Evolutionary conservation across 306 rosid genomes (phyloP).

Genomic region (Hippophae gyantsensis): DNA sequence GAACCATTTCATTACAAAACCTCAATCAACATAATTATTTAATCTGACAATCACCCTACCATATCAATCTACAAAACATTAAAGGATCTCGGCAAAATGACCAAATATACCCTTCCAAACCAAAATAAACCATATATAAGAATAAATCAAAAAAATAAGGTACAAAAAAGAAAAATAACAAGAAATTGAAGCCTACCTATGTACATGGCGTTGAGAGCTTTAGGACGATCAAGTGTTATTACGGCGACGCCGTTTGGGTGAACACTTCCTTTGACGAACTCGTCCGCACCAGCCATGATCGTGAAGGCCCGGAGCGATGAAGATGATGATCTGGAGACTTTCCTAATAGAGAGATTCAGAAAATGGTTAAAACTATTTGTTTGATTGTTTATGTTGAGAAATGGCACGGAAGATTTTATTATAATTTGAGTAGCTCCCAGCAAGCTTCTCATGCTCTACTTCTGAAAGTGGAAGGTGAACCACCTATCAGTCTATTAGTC

Average conservation of each 20-base stretch:
- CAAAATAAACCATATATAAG: too few species aligned
- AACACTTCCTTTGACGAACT: conserved; percentile 66
- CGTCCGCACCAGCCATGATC: conserved; percentile 59
- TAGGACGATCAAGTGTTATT: conserved; percentile 92
- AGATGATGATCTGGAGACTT: conserved; percentile 18
- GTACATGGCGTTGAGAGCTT: conserved; percentile 97
- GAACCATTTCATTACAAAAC: too few species aligned
- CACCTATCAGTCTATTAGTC: background rate
- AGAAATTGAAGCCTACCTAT: conserved; percentile 59
- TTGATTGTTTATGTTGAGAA: background rate
- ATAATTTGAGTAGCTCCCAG: conserved; percentile 32
- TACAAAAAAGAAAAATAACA: background rate
- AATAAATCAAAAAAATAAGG: background rate
- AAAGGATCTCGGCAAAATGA: too few species aligned
- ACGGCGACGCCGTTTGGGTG: conserved; percentile 82
- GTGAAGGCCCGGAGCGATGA: conserved; percentile 38
- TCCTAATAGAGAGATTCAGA: conserved; percentile 17
- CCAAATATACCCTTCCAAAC: too few species aligned
- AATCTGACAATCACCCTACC: too few species aligned
- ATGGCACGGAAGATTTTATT: conserved; percentile 18
- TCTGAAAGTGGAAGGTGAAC: background rate
- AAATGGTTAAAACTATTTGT: conserved; percentile 12
- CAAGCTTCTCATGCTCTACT: conserved; percentile 33
- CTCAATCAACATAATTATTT: too few species aligned
- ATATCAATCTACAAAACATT: too few species aligned